These are phyloP conservation scores for Mortierella sp. DNA, from an alignment of 371 early-diverging fungal species.

Conservation along the genomic window DNA sequence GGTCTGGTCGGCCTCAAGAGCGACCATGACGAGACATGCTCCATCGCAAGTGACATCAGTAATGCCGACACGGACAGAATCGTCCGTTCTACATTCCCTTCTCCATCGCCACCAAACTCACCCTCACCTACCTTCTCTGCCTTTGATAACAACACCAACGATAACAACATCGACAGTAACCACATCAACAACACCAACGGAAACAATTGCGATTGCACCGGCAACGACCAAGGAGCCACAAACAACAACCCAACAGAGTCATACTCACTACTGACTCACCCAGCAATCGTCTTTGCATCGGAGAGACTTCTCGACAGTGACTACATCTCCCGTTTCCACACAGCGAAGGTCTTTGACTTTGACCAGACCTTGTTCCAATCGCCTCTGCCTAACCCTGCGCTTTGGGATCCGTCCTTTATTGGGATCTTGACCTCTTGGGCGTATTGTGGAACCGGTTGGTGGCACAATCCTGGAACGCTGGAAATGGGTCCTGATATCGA, in stretches of 20 bases:
- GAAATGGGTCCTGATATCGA: slow-evolving; percentile 49
- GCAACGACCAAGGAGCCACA: not conserved
- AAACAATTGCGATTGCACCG: not conserved
- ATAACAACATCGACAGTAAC: not conserved
- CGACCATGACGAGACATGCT: not conserved
- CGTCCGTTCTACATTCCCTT: not conserved
- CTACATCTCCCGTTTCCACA: slow-evolving; percentile 21
- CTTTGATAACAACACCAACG: not conserved
- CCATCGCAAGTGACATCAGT: slow-evolving; percentile 8
- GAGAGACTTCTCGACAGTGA: slow-evolving; percentile 20
- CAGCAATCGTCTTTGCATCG: slow-evolving; percentile 43
- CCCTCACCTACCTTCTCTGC: not conserved
- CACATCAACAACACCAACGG: not conserved
- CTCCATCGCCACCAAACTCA: slow-evolving; percentile 8
- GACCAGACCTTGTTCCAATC: slow-evolving; percentile 84
- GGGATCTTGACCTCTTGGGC: slow-evolving; percentile 72
- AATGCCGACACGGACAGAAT: slow-evolving; percentile 5
- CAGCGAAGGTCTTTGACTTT: slow-evolving; percentile 77
- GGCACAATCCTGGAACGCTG: slow-evolving; percentile 76
- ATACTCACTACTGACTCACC: slow-evolving; percentile 25
- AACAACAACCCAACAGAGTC: not conserved
- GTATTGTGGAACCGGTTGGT: slow-evolving; percentile 73
- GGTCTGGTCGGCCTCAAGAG: not conserved
- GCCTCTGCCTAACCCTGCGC: slow-evolving; percentile 75
- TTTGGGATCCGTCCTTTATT: slow-evolving; percentile 72